Evolutionary conservation across 805 yeast genomes (phyloP).

Genomic region (Ogataea trehalophila): DNA sequence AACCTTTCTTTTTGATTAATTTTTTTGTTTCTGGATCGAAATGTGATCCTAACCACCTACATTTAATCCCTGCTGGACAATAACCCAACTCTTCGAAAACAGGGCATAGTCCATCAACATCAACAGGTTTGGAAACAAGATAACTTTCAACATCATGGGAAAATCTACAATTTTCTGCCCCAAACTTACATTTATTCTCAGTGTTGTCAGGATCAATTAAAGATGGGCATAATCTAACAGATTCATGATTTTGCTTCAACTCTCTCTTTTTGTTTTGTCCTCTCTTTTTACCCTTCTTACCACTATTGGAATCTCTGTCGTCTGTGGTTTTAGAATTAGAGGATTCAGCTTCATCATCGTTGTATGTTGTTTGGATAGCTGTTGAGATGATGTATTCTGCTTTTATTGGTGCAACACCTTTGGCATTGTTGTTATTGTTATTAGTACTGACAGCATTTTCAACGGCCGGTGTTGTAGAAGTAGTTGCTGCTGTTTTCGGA

Average conservation of each 20-base stretch:
- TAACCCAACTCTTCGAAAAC: conserved; percentile 76
- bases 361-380: conserved; percentile 17
- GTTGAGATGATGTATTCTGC: conserved; percentile 52
- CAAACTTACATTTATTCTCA: conserved; percentile 50
- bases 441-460: conserved; percentile 2
- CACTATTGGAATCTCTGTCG: conserved; percentile 19
- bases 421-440: conserved; percentile 21
- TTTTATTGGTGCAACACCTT: conserved; percentile 76
- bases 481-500: neutral
- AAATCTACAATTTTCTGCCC: conserved; percentile 67
- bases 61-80: conserved; percentile 89
- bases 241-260: conserved; percentile 62
- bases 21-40: conserved; percentile 40
- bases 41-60: conserved; percentile 86
- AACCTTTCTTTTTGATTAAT: conserved; percentile 42
- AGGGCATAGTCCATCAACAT: conserved; percentile 78
- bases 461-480: neutral
- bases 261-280: conserved; percentile 51
- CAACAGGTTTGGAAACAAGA: conserved; percentile 60
- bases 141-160: conserved; percentile 72
- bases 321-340: conserved; percentile 43
- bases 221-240: conserved; percentile 59
- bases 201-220: conserved; percentile 49
- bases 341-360: conserved; percentile 46
- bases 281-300: conserved; percentile 31